These are phyloP conservation scores for Balakata baccata DNA, from an alignment of 345 rosid genomes.

Conservation along the genomic window DNA sequence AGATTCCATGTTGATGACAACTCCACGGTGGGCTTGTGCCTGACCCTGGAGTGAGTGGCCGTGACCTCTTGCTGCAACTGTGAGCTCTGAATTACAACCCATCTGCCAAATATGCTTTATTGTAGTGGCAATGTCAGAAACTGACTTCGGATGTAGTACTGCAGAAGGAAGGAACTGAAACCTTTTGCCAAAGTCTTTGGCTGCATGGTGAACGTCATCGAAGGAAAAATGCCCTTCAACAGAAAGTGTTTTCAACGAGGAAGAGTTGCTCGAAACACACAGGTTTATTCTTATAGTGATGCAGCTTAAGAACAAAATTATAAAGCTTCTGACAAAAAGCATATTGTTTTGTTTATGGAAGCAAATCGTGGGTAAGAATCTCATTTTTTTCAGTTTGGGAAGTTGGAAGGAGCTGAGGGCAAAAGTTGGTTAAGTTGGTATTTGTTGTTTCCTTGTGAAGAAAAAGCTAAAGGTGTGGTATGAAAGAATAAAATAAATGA, in stretches of 20 bases:
- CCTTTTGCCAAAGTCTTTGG: conserved; percentile 80
- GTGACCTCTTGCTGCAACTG: conserved; percentile 45
- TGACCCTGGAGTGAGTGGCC: conserved; percentile 36
- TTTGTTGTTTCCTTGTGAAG: conserved; percentile 16
- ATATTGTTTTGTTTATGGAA: conserved; percentile 44
- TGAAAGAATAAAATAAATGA: conserved; percentile 35
- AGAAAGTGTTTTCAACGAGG: conserved; percentile 54
- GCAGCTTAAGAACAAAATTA: conserved; percentile 59
- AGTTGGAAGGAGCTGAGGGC: conserved; percentile 24
- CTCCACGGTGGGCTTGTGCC: conserved; percentile 25
- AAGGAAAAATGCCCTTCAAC: conserved; percentile 72
- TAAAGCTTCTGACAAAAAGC: conserved; percentile 49
- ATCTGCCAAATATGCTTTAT: conserved; percentile 74
- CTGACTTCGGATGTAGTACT: conserved; percentile 74
- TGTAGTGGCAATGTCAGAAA: conserved; percentile 67
- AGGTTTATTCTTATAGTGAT: conserved; percentile 52
- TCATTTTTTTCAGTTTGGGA: conserved; percentile 38
- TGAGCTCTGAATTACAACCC: conserved; percentile 76
- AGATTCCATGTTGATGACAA: conserved; percentile 30
- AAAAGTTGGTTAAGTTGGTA: conserved; percentile 29
- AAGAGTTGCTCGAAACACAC: conserved; percentile 60
- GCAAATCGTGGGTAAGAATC: conserved; percentile 30
- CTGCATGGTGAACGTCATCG: conserved; percentile 60
- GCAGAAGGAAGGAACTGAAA: conserved; percentile 67
- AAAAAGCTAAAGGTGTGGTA: conserved; percentile 15